Evolutionary conservation across 768 basidiomycete genomes (phyloP).

Genomic region (Pleurotus pulmonarius): DNA sequence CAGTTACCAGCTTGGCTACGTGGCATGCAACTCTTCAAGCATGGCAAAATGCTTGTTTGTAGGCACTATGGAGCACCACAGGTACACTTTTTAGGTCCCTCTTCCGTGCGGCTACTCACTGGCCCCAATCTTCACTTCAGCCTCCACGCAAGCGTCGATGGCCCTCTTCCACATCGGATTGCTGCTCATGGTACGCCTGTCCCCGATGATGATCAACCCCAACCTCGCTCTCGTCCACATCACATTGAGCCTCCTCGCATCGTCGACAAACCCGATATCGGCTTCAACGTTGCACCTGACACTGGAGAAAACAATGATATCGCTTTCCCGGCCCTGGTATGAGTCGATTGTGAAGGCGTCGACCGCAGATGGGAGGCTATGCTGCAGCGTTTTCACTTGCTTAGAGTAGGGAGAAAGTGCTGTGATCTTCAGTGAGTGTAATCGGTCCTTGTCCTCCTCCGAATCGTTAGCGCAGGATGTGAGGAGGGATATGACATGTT

Average conservation of each 20-base stretch:
- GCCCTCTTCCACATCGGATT: conserved; percentile 53
- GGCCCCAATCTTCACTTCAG: conserved; percentile 4
- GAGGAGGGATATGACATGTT: conserved; percentile 43
- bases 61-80: too few species aligned
- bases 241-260: conserved; percentile 58
- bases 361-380: conserved; percentile 31
- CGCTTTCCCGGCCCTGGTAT: conserved; percentile 67
- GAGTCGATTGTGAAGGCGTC: conserved; percentile 53
- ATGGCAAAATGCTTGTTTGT: too few species aligned
- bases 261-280: conserved; percentile 66
- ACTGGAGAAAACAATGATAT: conserved; percentile 62
- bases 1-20: too few species aligned
- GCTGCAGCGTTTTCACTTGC: conserved; percentile 46
- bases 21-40: too few species aligned
- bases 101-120: neutral
- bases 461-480: conserved; percentile 19
- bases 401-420: conserved; percentile 61
- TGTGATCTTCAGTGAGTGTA: conserved; percentile 30
- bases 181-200: conserved; percentile 43
- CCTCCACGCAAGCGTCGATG: conserved; percentile 32
- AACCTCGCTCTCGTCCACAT: conserved; percentile 66
- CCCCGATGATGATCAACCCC: conserved; percentile 59
- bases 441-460: conserved; percentile 10
- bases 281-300: conserved; percentile 56
- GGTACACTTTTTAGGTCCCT: too few species aligned